Evolutionary conservation across 1,284 basidiomycete genomes (phyloP), one percentile per base, ranked within the genome.

Genomic region (Tylopilus sp.): DNA sequence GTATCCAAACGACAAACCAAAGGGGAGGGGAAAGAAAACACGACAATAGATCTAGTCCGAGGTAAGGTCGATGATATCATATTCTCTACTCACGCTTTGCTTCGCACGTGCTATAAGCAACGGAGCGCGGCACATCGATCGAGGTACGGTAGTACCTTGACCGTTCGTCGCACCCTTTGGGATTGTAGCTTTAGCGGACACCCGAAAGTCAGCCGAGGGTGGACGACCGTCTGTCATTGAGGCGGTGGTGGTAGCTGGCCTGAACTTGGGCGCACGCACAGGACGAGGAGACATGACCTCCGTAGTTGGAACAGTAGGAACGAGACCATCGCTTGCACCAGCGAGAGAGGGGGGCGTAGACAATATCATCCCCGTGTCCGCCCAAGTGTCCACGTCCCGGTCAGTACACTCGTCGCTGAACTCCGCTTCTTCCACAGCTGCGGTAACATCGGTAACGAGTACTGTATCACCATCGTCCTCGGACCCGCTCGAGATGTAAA

Each of bases 1-100:
- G 11, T 16, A 31, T 48, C 23, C 19, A 30, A 23, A 28, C 9
- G 51, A 41, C 18, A 50, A 40, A 52, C 1, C 21, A 23, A 42
- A n/a, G n/a, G n/a, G 3, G 2, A 16, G 21, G n/a, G 4, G 5
- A 13, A 8, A 18, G 2, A 28, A 23, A 16, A 31, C 13, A 6
- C 15, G n/a, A 29, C 11, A 6, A 19, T 13, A 26, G 4, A 36
- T 18, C 44, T 61, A 63, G 40, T 64, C 55, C 10, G 55, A 72
- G n/a, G 72, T 72, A 21, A 74, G 61, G 59, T 74, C 73, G 41
- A 74, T 73, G 11, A 74, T 52, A 39, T 69, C 62, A 1, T 55
- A 53, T 10, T 55, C 42, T 42, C 12, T 45, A 9, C 5, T 21
- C 29, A 44, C 46, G 41, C 23, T 46, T 43, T 29, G 40, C 41